These are phyloP conservation scores for Scheffersomyces segobiensis DNA, from an alignment of 1,139 yeast genomes.

Conservation along the genomic window DNA sequence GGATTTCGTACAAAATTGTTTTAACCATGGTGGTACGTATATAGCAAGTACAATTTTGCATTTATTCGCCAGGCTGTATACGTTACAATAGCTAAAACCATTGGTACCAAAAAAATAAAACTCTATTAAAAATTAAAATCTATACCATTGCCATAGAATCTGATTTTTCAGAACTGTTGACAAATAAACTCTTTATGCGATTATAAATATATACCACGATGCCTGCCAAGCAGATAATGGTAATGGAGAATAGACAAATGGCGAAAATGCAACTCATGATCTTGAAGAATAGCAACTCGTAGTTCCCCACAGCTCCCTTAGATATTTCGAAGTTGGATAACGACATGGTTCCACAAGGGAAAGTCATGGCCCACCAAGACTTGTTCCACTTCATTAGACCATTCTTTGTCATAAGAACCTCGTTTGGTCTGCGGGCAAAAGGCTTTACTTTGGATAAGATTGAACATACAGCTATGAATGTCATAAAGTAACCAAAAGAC, in stretches of 20 bases:
- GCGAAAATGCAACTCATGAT: conserved; percentile 66
- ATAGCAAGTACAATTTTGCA: no score
- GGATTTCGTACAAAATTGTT: no score
- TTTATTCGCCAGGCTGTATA: no score
- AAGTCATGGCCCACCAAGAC: conserved; percentile 86
- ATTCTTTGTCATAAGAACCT: conserved; percentile 8
- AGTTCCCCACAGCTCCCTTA: conserved; percentile 32
- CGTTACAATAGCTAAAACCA: no score
- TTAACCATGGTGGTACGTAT: no score
- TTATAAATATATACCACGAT: conserved; percentile 13
- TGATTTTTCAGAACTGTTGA: background rate
- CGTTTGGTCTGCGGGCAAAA: conserved; percentile 18
- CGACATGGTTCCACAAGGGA: conserved; percentile 86
- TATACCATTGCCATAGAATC: background rate
- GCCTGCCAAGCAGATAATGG: conserved; percentile 36
- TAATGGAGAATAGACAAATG: conserved; percentile 36
- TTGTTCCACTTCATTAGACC: conserved; percentile 46
- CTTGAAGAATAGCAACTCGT: conserved; percentile 42
- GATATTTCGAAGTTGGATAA: conserved; percentile 55
- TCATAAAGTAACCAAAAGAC: conserved; percentile 25
- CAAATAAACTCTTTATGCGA: background rate
- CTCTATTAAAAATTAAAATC: background rate
- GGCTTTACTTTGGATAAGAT: conserved; percentile 20
- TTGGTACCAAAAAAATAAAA: no score
- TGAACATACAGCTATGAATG: conserved; percentile 19